Percentiles rank a stretch among this genome's conserved stretches.
Conservation (phyloP, 768 basidiomycete genomes). For the Scleroderma citrinum region DNA sequence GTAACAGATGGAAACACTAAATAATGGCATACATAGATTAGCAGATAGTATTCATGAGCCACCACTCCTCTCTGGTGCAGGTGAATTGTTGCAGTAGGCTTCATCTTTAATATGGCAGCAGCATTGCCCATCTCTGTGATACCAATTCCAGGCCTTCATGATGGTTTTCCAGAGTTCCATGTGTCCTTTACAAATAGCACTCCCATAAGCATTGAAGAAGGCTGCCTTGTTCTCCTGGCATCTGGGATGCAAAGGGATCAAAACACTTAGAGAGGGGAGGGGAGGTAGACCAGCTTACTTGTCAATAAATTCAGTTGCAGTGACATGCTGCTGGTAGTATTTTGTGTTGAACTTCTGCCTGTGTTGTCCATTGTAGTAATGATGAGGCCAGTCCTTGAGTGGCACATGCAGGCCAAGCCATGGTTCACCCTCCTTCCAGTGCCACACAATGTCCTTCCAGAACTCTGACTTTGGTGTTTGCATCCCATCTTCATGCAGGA, state of each 20-base stretch:
- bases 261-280: neutral
- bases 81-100: too few species aligned
- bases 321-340: neutral
- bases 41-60: too few species aligned
- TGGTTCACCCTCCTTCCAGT: constrained; percentile 3
- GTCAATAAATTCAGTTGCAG: neutral
- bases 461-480: constrained; percentile 10
- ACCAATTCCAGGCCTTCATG: too few species aligned
- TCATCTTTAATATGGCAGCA: too few species aligned
- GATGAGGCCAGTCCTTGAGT: constrained; percentile 5
- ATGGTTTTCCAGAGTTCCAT: neutral
- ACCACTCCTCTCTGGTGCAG: too few species aligned
- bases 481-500: constrained; percentile 8
- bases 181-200: neutral
- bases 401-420: neutral
- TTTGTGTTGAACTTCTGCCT: neutral
- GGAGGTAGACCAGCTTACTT: neutral
- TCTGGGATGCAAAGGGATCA: neutral
- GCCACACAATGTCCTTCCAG: constrained; percentile 5
- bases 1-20: too few species aligned
- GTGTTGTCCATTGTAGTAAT: neutral
- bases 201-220: neutral
- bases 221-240: neutral
- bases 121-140: too few species aligned
- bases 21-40: too few species aligned